Conservation (phyloP, 345 rosid species). For the Orychophragmus violaceus region DNA sequence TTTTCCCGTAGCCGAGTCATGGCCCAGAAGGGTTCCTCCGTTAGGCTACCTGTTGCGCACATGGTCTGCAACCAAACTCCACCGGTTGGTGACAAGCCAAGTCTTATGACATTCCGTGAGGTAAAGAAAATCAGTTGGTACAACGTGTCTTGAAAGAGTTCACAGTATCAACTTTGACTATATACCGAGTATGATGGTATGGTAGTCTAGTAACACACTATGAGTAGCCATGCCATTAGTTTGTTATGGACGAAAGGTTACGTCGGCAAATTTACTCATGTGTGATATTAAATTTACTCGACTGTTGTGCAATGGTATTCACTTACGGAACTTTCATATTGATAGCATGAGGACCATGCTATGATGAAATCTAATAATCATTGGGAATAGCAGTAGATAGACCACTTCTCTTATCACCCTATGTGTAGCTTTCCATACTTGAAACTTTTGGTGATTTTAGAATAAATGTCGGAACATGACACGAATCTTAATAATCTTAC, state of each 20-base stretch:
- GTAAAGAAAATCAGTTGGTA: slow-evolving; percentile 31
- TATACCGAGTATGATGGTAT: not conserved
- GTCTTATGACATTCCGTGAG: slow-evolving; percentile 96
- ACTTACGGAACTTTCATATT: not conserved
- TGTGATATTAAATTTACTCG: not conserved
- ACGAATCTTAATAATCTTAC: not conserved
- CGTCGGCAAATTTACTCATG: not conserved
- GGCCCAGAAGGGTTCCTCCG: slow-evolving; percentile 31
- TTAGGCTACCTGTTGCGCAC: slow-evolving; percentile 59
- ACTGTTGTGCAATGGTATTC: not conserved
- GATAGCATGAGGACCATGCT: slow-evolving; percentile 4
- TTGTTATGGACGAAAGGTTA: not conserved
- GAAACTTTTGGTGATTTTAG: not conserved
- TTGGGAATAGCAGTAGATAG: slow-evolving; percentile 6
- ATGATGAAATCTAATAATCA: not conserved
- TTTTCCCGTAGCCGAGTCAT: slow-evolving; percentile 61
- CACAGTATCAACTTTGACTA: not conserved
- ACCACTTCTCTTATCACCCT: not conserved
- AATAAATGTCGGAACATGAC: not conserved
- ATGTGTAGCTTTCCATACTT: slow-evolving; percentile 10
- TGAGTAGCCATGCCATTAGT: not conserved
- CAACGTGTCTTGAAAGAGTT: not conserved
- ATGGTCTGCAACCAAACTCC: slow-evolving; percentile 98
- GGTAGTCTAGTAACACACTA: not conserved
- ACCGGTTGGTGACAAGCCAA: slow-evolving; percentile 90